These are phyloP conservation scores for Silene noctiflora DNA, from an alignment of 179 eudicot genomes.

Conservation along the genomic window DNA sequence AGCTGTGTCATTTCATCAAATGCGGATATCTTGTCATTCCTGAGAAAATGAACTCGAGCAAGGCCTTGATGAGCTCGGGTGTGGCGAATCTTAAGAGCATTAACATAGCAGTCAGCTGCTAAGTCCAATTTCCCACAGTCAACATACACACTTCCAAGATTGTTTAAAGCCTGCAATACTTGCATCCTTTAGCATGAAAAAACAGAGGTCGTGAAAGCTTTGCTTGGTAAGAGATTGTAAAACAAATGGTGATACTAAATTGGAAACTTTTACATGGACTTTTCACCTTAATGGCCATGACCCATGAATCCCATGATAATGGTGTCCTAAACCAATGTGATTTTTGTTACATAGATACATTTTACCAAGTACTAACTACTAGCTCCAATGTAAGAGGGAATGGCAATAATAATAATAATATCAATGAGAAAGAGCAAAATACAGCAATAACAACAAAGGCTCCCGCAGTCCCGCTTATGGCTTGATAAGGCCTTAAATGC, in stretches of 20 bases:
- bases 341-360: neutral
- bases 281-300: neutral
- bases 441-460: neutral
- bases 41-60: slow-evolving; percentile 88
- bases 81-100: slow-evolving; percentile 89
- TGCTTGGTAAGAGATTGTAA: neutral
- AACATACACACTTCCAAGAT: slow-evolving; percentile 97
- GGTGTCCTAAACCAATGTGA: neutral
- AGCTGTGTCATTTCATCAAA: slow-evolving; percentile 86
- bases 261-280: neutral
- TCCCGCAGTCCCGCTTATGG: neutral
- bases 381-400: too few species aligned
- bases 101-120: slow-evolving; percentile 96
- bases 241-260: neutral
- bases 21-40: slow-evolving; percentile 71
- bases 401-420: too few species aligned
- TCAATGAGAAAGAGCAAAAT: too few species aligned
- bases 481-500: too few species aligned
- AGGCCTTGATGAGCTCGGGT: slow-evolving; percentile 99
- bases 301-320: too few species aligned
- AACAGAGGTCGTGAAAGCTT: neutral
- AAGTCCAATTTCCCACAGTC: slow-evolving; percentile 77
- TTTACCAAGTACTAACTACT: too few species aligned
- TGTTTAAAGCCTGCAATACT: slow-evolving; percentile 76
- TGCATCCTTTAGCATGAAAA: slow-evolving; percentile 17